Percentiles rank a stretch among this genome's conserved stretches.
phyloP scores from a whole-genome alignment of 139 green algal genomes.

The Closterium sp. region DNA sequence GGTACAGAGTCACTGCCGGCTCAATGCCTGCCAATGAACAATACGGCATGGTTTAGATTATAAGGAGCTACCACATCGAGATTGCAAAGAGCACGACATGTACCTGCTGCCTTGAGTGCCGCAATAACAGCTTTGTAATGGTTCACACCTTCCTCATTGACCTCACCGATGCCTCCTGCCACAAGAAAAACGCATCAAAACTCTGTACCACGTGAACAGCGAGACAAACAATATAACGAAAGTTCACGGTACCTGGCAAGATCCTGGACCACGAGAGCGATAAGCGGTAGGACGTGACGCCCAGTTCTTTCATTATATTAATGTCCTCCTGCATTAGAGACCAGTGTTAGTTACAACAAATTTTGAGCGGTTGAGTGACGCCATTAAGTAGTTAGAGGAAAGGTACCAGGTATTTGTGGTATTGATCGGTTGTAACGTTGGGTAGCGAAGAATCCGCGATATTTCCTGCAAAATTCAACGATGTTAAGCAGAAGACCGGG shows the following conservation, averaged over 20 bases:
- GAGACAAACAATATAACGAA: not conserved
- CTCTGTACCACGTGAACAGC: not conserved
- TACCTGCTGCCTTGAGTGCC: conserved; percentile 15
- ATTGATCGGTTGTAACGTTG: not conserved
- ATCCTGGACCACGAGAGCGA: not conserved
- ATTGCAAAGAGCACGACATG: not conserved
- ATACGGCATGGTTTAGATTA: not conserved
- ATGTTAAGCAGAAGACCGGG: not conserved
- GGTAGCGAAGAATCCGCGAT: not conserved
- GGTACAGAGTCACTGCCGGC: conserved; percentile 15
- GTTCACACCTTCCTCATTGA: not conserved
- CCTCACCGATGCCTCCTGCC: conserved; percentile 5
- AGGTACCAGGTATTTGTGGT: not conserved
- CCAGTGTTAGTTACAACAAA: no score
- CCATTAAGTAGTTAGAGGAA: no score
- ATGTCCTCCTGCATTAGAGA: not conserved
- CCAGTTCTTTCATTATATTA: not conserved
- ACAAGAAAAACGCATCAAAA: not conserved
- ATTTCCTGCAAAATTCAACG: not conserved
- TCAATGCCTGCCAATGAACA: conserved; percentile 11
- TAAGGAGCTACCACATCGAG: not conserved
- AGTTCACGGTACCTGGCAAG: not conserved
- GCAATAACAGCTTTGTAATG: conserved; percentile 23
- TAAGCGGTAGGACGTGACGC: not conserved
- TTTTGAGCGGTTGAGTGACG: no score